phyloP scores from a whole-genome alignment of 306 rosid genomes.

The Citrullus mucosospermus region DNA sequence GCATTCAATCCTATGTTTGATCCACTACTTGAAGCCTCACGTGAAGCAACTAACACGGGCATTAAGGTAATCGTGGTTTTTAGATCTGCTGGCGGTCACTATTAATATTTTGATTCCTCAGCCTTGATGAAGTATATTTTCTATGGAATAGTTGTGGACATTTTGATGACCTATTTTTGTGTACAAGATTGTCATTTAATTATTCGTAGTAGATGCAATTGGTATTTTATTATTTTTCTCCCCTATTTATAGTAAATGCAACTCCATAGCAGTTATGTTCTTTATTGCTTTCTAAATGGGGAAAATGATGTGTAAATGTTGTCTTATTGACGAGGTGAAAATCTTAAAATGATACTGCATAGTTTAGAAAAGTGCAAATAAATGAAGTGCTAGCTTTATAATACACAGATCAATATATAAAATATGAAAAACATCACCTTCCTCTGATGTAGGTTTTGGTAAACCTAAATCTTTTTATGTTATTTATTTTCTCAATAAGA shows the following conservation, averaged over 20 bases:
- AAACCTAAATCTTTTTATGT: too few species aligned
- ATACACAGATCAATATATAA: not conserved
- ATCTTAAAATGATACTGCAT: not conserved
- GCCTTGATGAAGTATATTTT: not conserved
- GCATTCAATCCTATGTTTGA: slow-evolving; percentile 90
- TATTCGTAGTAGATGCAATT: not conserved
- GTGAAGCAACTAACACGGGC: slow-evolving; percentile 91
- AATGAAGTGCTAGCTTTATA: not conserved
- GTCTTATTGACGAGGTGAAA: not conserved
- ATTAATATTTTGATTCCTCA: not conserved
- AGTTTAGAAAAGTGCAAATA: not conserved
- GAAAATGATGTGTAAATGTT: not conserved
- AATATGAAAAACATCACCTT: not conserved
- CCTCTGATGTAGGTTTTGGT: not conserved
- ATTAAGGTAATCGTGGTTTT: slow-evolving; percentile 49
- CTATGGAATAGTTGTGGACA: not conserved
- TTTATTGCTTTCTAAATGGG: not conserved
- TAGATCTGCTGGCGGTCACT: not conserved
- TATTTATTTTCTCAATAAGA: too few species aligned
- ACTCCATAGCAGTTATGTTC: not conserved
- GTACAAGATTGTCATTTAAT: not conserved
- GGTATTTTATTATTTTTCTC: not conserved
- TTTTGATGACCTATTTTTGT: not conserved
- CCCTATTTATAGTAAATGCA: not conserved
- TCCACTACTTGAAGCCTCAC: slow-evolving; percentile 93